A percentile compares a stretch with the other conserved stretches of the same genome.
Conservation (phyloP, 805 yeast genomes). For the Ogataea corticis region DNA sequence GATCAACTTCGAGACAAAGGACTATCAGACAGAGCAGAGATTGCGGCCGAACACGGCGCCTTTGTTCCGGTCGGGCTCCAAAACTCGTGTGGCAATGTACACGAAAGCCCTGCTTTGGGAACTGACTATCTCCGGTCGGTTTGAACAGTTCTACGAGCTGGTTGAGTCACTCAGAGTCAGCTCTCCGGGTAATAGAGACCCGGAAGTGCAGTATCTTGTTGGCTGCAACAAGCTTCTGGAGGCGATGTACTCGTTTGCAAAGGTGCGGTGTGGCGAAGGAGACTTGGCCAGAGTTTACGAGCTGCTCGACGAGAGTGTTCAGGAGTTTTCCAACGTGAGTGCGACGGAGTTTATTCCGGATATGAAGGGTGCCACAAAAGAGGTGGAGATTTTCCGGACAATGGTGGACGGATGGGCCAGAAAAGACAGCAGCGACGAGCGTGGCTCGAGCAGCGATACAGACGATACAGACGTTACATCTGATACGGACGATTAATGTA, state of each 20-base stretch:
- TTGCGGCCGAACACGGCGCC: conserved; percentile 17
- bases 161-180: conserved; percentile 40
- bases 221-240: conserved; percentile 27
- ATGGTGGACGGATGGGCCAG: conserved; percentile 6
- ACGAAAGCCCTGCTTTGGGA: conserved; percentile 44
- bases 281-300: conserved; percentile 2
- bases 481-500: background rate
- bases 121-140: conserved; percentile 38
- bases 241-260: conserved; percentile 16
- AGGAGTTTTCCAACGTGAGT: conserved; percentile 9
- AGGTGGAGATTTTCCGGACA: conserved; percentile 7
- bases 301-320: conserved; percentile 10
- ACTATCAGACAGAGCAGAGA: conserved; percentile 9
- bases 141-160: conserved; percentile 35
- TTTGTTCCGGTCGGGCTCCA: conserved; percentile 34
- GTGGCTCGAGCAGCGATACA: background rate
- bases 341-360: conserved; percentile 11
- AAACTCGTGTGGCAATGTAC: conserved; percentile 41
- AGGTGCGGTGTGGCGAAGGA: conserved; percentile 4
- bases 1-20: conserved; percentile 12
- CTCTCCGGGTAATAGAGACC: conserved; percentile 45
- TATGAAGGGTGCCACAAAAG: conserved; percentile 1
- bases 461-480: background rate
- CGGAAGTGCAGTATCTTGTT: conserved; percentile 39
- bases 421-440: no score